These are phyloP conservation scores for Colletotrichum sp. DNA, from an alignment of 2,329 filamentous ascomycete species.

Conservation along the genomic window DNA sequence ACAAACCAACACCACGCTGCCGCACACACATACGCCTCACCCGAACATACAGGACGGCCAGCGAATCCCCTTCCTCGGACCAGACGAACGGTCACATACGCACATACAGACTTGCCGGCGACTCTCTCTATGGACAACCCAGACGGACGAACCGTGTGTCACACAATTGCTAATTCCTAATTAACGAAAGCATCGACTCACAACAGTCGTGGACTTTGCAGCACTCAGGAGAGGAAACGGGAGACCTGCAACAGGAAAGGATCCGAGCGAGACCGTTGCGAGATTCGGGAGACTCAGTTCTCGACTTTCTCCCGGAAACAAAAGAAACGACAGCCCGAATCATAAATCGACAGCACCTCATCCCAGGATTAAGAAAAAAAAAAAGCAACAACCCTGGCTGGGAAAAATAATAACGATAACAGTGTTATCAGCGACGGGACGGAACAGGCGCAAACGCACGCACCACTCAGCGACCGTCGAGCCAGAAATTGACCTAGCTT, in stretches of 20 bases:
- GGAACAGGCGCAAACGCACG: slow-evolving; percentile 5
- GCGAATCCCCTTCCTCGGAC: neutral
- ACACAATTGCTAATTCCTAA: slow-evolving; percentile 8
- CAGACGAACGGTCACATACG: neutral
- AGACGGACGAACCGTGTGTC: neutral
- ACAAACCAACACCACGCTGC: neutral
- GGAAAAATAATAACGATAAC: slow-evolving; percentile 6
- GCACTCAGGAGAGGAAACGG: neutral
- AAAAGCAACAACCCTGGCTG: neutral
- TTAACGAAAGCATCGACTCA: slow-evolving; percentile 4
- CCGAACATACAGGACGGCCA: neutral
- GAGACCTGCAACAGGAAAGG: neutral
- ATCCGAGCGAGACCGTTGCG: neutral
- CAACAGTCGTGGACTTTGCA: neutral
- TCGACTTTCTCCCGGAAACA: neutral
- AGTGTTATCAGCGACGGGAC: neutral
- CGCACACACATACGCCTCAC: neutral
- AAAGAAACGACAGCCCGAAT: neutral
- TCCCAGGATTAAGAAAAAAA: neutral
- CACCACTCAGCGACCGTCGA: neutral
- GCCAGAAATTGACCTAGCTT: neutral
- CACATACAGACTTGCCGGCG: neutral
- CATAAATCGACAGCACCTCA: neutral
- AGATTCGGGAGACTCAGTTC: neutral
- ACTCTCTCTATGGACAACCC: slow-evolving; percentile 5